Evolutionary conservation across 1,139 yeast species (phyloP).

Genomic region (Geotrichum restrictum): DNA sequence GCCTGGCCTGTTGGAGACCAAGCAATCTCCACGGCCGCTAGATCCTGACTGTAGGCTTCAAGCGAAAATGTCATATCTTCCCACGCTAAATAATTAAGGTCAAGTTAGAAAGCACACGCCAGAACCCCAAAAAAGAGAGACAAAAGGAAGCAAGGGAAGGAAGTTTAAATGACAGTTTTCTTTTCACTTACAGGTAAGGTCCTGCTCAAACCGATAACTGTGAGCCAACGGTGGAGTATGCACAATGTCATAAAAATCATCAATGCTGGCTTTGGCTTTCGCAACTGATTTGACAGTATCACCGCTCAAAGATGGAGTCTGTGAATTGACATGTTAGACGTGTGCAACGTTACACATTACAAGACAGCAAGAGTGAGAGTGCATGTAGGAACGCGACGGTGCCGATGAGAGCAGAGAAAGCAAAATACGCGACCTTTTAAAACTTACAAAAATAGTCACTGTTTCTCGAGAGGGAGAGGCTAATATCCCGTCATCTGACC

Average conservation of each 20-base stretch:
- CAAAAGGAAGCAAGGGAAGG: too few relatives aligned
- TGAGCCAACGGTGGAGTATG: conserved; percentile 7
- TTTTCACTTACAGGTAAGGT: conserved; percentile 10
- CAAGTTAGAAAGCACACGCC: too few relatives aligned
- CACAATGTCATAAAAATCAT: conserved; percentile 13
- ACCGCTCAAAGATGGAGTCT: conserved; percentile 16
- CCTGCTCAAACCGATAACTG: conserved; percentile 12
- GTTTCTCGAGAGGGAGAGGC: conserved; percentile 18
- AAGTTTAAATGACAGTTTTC: too few relatives aligned
- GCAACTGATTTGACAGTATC: conserved; percentile 5
- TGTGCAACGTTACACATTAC: neutral
- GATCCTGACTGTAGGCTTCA: conserved; percentile 16
- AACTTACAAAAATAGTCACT: conserved; percentile 18
- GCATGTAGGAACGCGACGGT: neutral
- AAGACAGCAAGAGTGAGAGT: neutral
- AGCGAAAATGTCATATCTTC: conserved; percentile 15
- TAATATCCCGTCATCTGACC: conserved; percentile 20
- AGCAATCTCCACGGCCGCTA: conserved; percentile 12
- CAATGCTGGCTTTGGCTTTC: conserved; percentile 8
- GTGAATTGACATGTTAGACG: neutral
- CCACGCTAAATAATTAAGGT: conserved; percentile 6
- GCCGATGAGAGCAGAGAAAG: neutral
- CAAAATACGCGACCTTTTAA: neutral
- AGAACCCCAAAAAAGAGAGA: neutral
- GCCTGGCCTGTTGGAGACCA: conserved; percentile 20